Percentiles rank a stretch among this genome's conserved stretches.
These are phyloP conservation scores for Sanghuangporus sanghuang DNA, from an alignment of 1,284 basidiomycete species.

Conservation along the genomic window DNA sequence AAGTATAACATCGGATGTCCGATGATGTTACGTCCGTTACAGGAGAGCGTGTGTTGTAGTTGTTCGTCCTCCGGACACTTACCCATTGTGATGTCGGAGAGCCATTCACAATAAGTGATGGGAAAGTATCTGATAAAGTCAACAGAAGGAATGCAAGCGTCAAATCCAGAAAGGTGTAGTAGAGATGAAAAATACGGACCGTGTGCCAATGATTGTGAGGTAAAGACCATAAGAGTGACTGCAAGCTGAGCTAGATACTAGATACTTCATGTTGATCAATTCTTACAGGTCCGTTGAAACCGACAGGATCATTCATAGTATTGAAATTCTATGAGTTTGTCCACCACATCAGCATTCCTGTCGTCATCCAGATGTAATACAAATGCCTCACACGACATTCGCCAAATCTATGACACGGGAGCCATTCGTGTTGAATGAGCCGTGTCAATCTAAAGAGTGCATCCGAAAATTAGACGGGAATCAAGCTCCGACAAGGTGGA, in stretches of 20 bases:
- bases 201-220: constrained; percentile 11
- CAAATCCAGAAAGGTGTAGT: background rate
- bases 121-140: constrained; percentile 33
- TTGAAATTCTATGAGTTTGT: background rate
- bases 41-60: constrained; percentile 36
- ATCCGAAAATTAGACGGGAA: background rate
- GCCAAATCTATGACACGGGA: background rate
- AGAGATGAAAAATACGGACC: constrained; percentile 2
- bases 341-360: background rate
- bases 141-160: background rate
- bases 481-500: background rate
- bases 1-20: constrained; percentile 39
- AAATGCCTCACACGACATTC: background rate
- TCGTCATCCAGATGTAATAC: background rate
- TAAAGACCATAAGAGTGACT: background rate
- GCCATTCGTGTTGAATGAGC: background rate
- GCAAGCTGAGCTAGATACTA: constrained; percentile 3
- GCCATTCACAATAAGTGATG: constrained; percentile 35
- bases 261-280: constrained; percentile 10
- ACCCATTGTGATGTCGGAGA: constrained; percentile 32
- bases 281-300: background rate
- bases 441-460: background rate
- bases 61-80: constrained; percentile 40
- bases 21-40: constrained; percentile 32
- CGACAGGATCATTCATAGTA: background rate